Evolutionary conservation across 176 grass and related monocot genomes (phyloP).

Genomic region (barley (Hordeum vulgare)): DNA sequence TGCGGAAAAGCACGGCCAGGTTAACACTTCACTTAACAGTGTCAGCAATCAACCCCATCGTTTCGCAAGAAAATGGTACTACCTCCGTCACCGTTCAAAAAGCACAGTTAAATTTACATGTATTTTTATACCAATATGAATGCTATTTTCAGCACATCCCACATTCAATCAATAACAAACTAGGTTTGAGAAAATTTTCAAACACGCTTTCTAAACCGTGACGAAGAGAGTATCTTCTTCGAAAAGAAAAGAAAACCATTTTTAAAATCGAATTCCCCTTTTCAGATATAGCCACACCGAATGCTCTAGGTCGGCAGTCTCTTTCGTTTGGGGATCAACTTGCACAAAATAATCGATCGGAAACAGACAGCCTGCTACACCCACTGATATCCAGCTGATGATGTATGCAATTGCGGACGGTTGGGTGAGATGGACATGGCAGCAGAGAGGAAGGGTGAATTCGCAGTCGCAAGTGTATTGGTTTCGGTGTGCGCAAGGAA

Average conservation of each 20-base stretch:
- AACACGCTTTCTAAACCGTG: too few species aligned
- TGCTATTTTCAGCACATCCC: too few species aligned
- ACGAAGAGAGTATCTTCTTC: too few species aligned
- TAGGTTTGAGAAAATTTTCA: too few species aligned
- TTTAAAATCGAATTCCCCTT: background rate
- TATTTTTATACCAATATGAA: too few species aligned
- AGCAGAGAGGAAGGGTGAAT: background rate
- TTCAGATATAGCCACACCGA: constrained; percentile 14
- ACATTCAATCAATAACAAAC: too few species aligned
- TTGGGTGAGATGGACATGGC: background rate
- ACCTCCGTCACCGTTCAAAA: too few species aligned
- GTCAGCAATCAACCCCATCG: background rate
- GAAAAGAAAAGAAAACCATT: background rate
- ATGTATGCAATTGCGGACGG: background rate
- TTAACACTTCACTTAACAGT: background rate
- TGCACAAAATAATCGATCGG: background rate
- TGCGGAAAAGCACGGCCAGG: constrained; percentile 7
- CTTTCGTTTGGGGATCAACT: constrained; percentile 24
- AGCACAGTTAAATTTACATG: too few species aligned
- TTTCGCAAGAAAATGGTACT: background rate
- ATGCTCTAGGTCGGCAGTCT: constrained; percentile 33
- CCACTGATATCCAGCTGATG: background rate
- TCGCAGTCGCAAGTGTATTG: background rate
- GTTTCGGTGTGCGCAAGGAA: too few species aligned
- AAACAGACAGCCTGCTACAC: background rate